Percentiles rank a stretch among this genome's conserved stretches.
Conservation (phyloP, 2,329 filamentous ascomycete species). For the Talaromyces sp. region DNA sequence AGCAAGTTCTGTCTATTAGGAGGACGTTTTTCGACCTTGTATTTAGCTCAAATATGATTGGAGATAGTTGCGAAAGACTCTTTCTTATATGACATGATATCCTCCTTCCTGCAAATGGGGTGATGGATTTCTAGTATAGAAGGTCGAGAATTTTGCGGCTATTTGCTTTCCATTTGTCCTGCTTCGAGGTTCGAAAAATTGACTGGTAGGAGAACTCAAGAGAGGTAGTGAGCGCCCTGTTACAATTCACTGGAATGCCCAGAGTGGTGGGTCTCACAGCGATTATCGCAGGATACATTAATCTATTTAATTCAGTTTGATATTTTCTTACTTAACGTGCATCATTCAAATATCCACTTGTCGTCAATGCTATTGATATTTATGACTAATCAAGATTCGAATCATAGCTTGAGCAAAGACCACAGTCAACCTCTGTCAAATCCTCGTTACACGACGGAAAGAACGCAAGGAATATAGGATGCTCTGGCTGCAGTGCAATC, state of each 20-base stretch:
- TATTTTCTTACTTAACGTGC: too few relatives aligned
- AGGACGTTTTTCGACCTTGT: slow-evolving; percentile 16
- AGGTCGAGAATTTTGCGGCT: slow-evolving; percentile 18
- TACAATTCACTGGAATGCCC: slow-evolving; percentile 12
- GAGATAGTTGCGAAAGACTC: not conserved
- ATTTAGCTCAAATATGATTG: not conserved
- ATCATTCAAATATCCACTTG: not conserved
- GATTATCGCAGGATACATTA: slow-evolving; percentile 16
- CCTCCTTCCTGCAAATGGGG: slow-evolving; percentile 13
- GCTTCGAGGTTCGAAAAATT: not conserved
- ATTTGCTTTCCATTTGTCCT: slow-evolving; percentile 1
- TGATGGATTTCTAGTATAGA: slow-evolving; percentile 17
- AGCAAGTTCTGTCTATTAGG: slow-evolving; percentile 1
- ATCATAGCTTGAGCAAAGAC: slow-evolving; percentile 20
- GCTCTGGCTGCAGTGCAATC: slow-evolving; percentile 29
- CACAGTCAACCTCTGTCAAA: slow-evolving; percentile 29
- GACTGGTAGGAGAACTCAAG: slow-evolving; percentile 1
- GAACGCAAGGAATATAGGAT: slow-evolving; percentile 25
- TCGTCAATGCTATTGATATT: not conserved
- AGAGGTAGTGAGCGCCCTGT: slow-evolving; percentile 1
- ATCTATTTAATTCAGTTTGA: not conserved
- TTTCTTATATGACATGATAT: slow-evolving; percentile 15
- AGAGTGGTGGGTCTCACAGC: slow-evolving; percentile 7
- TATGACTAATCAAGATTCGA: not conserved
- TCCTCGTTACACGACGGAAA: slow-evolving; percentile 30